These are phyloP conservation scores for Linum usitatissimum DNA, from an alignment of 345 rosid genomes.

Conservation along the genomic window DNA sequence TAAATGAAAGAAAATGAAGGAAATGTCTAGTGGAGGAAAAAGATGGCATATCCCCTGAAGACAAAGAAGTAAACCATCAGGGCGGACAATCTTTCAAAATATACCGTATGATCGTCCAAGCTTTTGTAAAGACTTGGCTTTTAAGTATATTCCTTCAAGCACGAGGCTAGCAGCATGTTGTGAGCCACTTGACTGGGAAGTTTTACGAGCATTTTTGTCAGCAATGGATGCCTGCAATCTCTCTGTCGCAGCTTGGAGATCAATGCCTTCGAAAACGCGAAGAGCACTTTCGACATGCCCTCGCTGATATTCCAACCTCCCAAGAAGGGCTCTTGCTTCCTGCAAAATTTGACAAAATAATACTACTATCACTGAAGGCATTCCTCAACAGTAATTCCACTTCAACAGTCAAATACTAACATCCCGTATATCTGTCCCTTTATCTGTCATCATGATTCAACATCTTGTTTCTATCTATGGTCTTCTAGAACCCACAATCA, in stretches of 20 bases:
- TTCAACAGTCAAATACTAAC: too few species aligned
- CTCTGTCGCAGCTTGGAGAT: conserved; percentile 75
- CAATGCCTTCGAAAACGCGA: conserved; percentile 88
- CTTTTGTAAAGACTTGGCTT: conserved; percentile 89
- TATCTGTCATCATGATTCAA: too few species aligned
- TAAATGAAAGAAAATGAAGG: conserved; percentile 9
- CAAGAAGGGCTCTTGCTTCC: conserved; percentile 98
- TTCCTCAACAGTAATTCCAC: too few species aligned
- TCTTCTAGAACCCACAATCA: too few species aligned
- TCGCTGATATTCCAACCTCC: conserved; percentile 86
- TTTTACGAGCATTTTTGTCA: conserved; percentile 44
- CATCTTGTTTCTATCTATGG: too few species aligned
- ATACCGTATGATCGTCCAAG: conserved; percentile 69
- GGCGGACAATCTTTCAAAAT: conserved; percentile 1
- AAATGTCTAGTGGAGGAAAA: neutral
- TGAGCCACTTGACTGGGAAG: conserved; percentile 33
- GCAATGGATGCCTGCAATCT: conserved; percentile 39
- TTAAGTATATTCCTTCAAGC: conserved; percentile 81
- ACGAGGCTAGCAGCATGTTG: conserved; percentile 82
- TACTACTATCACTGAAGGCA: neutral
- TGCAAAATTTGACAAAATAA: conserved; percentile 17
- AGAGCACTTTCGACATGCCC: conserved; percentile 91
- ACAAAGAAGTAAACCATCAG: neutral
- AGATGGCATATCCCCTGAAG: neutral
- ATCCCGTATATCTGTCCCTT: too few species aligned